Evolutionary conservation across 352 stramenopile species (phyloP).

Genomic region (Globisporangium radiosum): DNA sequence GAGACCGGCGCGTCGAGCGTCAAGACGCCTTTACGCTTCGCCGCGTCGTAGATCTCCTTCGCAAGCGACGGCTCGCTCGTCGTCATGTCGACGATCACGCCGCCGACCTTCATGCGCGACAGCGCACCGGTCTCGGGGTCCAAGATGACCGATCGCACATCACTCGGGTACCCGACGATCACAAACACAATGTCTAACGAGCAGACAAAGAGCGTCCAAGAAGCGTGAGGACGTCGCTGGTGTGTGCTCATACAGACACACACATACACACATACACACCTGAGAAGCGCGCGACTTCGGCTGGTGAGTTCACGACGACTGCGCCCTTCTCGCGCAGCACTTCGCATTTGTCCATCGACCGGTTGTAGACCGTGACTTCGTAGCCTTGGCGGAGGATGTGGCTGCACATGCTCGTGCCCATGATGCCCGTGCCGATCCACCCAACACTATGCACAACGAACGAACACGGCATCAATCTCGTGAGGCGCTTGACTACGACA

Average conservation of each 20-base stretch:
- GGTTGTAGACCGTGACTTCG: constrained; percentile 82
- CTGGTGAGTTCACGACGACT: constrained; percentile 58
- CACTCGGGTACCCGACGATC: constrained; percentile 84
- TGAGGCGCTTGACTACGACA: not conserved
- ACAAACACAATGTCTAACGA: constrained; percentile 83
- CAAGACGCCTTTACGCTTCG: constrained; percentile 63
- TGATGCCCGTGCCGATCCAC: constrained; percentile 85
- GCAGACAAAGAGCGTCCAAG: not conserved
- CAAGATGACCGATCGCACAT: constrained; percentile 75
- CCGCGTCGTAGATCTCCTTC: constrained; percentile 79
- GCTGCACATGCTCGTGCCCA: constrained; percentile 85
- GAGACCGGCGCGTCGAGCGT: constrained; percentile 82
- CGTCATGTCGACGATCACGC: constrained; percentile 89
- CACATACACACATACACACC: constrained; percentile 18
- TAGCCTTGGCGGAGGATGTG: constrained; percentile 85
- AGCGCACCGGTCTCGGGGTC: constrained; percentile 60
- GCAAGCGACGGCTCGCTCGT: constrained; percentile 85
- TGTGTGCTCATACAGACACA: not conserved
- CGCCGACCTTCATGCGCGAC: constrained; percentile 63
- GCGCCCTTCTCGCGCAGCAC: constrained; percentile 69
- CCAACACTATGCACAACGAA: constrained; percentile 38
- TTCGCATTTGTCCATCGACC: constrained; percentile 79
- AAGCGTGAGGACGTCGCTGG: too few relatives aligned
- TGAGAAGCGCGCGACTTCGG: constrained; percentile 71
- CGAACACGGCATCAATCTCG: not conserved